Base-by-base conservation (phyloP, 208 protist genomes). In the Trypanosoma scelopori region DNA sequence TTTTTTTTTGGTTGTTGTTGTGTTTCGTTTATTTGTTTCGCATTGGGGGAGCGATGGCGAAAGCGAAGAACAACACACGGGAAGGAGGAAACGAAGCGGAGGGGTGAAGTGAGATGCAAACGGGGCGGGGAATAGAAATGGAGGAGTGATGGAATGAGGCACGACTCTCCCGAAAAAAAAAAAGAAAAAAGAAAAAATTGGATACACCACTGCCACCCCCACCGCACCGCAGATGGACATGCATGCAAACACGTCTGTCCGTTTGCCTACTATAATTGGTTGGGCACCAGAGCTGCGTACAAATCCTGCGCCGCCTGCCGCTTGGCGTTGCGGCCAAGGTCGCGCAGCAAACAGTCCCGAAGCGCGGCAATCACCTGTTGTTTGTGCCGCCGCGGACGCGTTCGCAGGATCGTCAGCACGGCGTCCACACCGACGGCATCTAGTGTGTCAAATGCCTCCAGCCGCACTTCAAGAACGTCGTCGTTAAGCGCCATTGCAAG, bases 401-500 rank as follows among this genome's bases (percentile, higher is more conserved):
- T 23, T 46, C 55, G 74, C 42, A 89, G 57, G 11, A 92, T 60
- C 16, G 45, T 42, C 25, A 87, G 60, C 30, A 85, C 66, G 15
- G 46, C 41, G 0, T 57, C 59, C 1, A 78, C 70, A 23, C 79
- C 81, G 39, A 86, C 62, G 45, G 3, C 20, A 35, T 77, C 72
- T 27, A 91, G 32, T 22, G 87, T 85, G 39, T 82, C 79, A 51
- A 87, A 72, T 15, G 79, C 74, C 72, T 90, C 82, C 0, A 62
- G 37, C 41, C 85, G 82, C 47, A 92, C 84, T 15, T 77, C 76
- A 15, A 55, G 76, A 47, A 28, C 47, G 11, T 70, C 75, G 55
- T 93, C 84, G 66, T 80, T 91, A 46, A 91, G 71, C 1, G 82
- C 83, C 13, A 87, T 46, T 15, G 71, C 82, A 37, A 93, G 57